These are phyloP conservation scores for Suillus hirtellus DNA, from an alignment of 768 basidiomycete genomes.

Conservation along the genomic window DNA sequence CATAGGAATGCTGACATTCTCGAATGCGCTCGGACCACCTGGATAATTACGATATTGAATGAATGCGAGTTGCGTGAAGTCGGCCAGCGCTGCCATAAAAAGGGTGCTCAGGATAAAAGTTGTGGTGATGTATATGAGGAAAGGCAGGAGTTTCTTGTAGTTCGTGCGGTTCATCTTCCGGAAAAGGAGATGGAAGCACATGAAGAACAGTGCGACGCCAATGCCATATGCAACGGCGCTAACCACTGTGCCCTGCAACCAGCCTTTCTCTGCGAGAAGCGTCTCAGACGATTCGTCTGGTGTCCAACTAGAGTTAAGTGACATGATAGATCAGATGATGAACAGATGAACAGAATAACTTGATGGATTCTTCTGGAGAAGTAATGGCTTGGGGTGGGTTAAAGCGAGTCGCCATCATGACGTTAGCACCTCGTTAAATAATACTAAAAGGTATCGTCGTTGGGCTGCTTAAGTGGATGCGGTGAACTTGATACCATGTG, in stretches of 20 bases:
- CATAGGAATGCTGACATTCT: slow-evolving; percentile 21
- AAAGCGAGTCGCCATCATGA: no score
- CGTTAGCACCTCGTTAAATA: no score
- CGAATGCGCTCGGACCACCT: slow-evolving; percentile 31
- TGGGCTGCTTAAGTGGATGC: no score
- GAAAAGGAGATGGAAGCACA: slow-evolving; percentile 8
- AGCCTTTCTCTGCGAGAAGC: neutral
- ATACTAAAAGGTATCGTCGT: no score
- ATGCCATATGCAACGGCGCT: slow-evolving; percentile 18
- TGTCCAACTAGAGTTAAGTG: neutral
- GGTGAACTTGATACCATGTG: no score
- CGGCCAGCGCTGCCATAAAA: slow-evolving; percentile 19
- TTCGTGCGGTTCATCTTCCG: neutral
- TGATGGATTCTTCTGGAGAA: no score
- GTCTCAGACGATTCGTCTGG: neutral
- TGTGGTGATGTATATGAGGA: slow-evolving; percentile 10
- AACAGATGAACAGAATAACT: no score
- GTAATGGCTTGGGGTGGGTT: no score
- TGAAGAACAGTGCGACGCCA: slow-evolving; percentile 10
- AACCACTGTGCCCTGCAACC: slow-evolving; percentile 1
- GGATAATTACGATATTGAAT: slow-evolving; percentile 34
- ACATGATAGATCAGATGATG: neutral
- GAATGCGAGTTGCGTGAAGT: slow-evolving; percentile 30
- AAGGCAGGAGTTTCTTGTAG: neutral
- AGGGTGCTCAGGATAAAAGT: slow-evolving; percentile 22